Evolutionary conservation across 2,329 filamentous ascomycete genomes (phyloP), one percentile per base, ranked within the genome.

Genomic region (Endocalyx cinctus): DNA sequence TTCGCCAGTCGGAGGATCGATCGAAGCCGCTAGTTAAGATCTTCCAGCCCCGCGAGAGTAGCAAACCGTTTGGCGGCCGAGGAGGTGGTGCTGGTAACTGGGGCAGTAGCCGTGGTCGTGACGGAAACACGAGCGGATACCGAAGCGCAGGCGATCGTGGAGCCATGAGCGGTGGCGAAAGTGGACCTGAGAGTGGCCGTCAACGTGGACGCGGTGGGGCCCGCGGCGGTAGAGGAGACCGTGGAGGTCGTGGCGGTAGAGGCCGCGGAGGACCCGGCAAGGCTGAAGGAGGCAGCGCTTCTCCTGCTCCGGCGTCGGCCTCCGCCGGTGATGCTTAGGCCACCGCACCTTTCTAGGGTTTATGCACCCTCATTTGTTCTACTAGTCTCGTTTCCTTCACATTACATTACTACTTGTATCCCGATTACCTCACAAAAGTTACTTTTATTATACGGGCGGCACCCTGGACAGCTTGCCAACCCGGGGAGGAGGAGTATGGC

Each of bases 1-100:
- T 79, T 43, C 74, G 77, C 44, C 74, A 74, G 25, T 73, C 77
- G 19, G 82, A 82, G 50, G 84, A 87, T 43, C 79, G 85, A 42
- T 83, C 82, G 43, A 85, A 84, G 62, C 86, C 87, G 11, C 76
- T 87, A 36, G 80, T 94, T 40, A 88, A 88, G 67, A 77, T 88
- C 52, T 95, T 88, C 65, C 78, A 85, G 53, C 81, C 84, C 29
- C 79, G 77, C 47, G 74, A 76, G 48, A 70, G 58, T 41, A 58
- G 54, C 38, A 75, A 73, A 51, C 54, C 68, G 16, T 77, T 70
- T 44, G 62, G 50, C 52, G 74, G 58, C 47, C 78, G 84, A 29
- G 79, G 79, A 33, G 79, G 79, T 34, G 45, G 45, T 19, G 77
- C 79, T 22, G 79, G 78, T 29, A 81, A 70, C 48, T 83, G 79